Base-by-base conservation (phyloP, 257 asterid species). In the Gentiana straminea region DNA sequence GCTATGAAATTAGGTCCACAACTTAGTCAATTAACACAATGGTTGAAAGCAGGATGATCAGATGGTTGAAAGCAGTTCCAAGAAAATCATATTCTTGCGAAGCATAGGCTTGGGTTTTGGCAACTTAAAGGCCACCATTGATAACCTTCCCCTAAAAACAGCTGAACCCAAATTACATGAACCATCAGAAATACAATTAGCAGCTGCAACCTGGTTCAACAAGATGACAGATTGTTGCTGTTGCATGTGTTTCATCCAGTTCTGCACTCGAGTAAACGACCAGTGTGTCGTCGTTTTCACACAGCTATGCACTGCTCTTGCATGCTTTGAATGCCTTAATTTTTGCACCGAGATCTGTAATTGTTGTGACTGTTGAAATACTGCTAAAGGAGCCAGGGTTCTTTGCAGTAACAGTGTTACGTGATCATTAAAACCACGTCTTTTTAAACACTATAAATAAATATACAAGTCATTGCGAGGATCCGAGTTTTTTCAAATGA, bases 241-340 rank as follows among this genome's bases (percentile, higher is more conserved):
- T 70, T 86, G 97, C 73, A 77, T 89, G 90, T 89, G 88, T 52
- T 78, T 69, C 64, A 68, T 89, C 62, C 89, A 71, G 60, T 76
- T 61, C 58, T 86, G 92, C 12, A 62, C 61, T 54, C 66, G 69
- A 61, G 51, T 86, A 8, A 83, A 75, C 41, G 94, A 89, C 77
- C 89, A 73, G 57, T 86, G 94, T 48, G 86, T 87, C 3, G 55
- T 83, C 51, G 79, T 77, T 57, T 41, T 75, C 7, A 55, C 93
- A 10, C 97, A 89, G 78, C 73, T 89, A 38, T 86, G 97, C 55
- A 53, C 93, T 1, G 74, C 75, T 11, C 81, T 86, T 37, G 94
- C 95, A 2, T 89, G 97, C 58, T 89, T 80, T 10, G 94, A 61
- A 67, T 89, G 92, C 81, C 56, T 89, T 15, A 59, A 67, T 3